These are phyloP conservation scores for Mycena latifolia DNA, from an alignment of 768 basidiomycete species.

Conservation along the genomic window DNA sequence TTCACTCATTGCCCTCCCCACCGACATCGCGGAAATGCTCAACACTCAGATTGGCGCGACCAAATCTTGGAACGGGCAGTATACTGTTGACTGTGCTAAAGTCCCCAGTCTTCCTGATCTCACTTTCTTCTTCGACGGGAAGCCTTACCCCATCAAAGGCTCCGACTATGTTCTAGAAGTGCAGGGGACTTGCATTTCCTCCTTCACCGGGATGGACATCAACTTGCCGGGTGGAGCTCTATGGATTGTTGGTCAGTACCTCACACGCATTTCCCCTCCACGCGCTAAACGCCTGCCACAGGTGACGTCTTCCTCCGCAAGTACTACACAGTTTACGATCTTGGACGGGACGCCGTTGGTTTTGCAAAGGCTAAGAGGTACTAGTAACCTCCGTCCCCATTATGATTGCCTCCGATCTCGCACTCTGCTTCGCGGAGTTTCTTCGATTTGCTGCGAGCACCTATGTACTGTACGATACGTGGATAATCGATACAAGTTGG, in stretches of 20 bases:
- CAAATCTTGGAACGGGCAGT: conserved; percentile 97
- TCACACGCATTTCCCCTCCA: conserved; percentile 45
- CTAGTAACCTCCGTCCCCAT: too few relatives aligned
- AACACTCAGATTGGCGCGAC: conserved; percentile 95
- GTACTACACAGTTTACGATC: conserved; percentile 93
- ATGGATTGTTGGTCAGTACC: conserved; percentile 81
- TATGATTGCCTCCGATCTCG: neutral
- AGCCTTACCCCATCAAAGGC: conserved; percentile 82
- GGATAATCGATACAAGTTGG: conserved; percentile 9
- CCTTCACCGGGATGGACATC: conserved; percentile 94
- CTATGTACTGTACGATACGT: conserved; percentile 34
- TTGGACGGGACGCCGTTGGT: conserved; percentile 83
- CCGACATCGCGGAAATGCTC: conserved; percentile 97
- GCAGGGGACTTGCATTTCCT: conserved; percentile 92
- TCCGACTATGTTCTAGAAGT: conserved; percentile 92
- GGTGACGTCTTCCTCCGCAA: conserved; percentile 94
- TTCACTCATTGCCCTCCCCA: conserved; percentile 92
- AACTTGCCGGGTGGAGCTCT: conserved; percentile 83
- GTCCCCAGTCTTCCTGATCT: conserved; percentile 89
- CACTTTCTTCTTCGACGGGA: conserved; percentile 85
- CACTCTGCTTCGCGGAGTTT: neutral
- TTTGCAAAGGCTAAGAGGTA: conserved; percentile 63
- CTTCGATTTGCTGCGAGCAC: conserved; percentile 3
- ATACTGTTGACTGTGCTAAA: conserved; percentile 88
- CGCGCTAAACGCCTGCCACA: conserved; percentile 39